A percentile compares a stretch with the other conserved stretches of the same genome.
phyloP scores from a whole-genome alignment of 768 basidiomycete genomes.

The Paxillus involutus region DNA sequence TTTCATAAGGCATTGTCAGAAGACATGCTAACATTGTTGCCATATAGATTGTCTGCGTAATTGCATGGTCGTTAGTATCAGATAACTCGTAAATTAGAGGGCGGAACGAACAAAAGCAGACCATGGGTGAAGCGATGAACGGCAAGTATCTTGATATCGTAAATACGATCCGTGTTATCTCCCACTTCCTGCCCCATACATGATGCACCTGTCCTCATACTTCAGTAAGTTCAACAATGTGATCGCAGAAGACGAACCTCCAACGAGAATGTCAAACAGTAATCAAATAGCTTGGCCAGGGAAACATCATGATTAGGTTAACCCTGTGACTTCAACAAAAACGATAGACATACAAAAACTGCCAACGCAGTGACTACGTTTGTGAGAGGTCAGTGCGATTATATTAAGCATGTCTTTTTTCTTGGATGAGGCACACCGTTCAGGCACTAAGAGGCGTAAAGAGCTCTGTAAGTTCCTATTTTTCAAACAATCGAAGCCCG shows the following conservation, averaged over 20 bases:
- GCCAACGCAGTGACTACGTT: conserved; percentile 18
- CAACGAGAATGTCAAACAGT: conserved; percentile 20
- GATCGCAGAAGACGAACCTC: conserved; percentile 13
- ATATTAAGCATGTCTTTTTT: too few species aligned
- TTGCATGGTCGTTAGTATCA: neutral
- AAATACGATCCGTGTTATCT: conserved; percentile 20
- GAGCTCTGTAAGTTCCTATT: neutral
- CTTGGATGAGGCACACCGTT: conserved; percentile 14
- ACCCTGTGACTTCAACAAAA: neutral
- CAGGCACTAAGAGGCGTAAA: conserved; percentile 1
- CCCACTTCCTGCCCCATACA: conserved; percentile 27
- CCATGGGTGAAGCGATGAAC: conserved; percentile 15
- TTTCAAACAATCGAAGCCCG: neutral
- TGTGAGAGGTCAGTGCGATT: neutral
- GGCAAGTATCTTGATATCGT: conserved; percentile 28
- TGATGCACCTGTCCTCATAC: conserved; percentile 12
- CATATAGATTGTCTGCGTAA: conserved; percentile 10
- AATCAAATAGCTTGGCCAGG: conserved; percentile 16
- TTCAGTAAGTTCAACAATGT: neutral
- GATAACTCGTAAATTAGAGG: neutral
- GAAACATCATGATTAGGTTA: neutral
- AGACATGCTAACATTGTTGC: conserved; percentile 1
- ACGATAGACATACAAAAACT: conserved; percentile 12
- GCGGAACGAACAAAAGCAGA: conserved; percentile 16
- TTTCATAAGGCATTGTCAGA: neutral